Conservation (phyloP, 2,329 filamentous ascomycete genomes). For the Fusarium udum region DNA sequence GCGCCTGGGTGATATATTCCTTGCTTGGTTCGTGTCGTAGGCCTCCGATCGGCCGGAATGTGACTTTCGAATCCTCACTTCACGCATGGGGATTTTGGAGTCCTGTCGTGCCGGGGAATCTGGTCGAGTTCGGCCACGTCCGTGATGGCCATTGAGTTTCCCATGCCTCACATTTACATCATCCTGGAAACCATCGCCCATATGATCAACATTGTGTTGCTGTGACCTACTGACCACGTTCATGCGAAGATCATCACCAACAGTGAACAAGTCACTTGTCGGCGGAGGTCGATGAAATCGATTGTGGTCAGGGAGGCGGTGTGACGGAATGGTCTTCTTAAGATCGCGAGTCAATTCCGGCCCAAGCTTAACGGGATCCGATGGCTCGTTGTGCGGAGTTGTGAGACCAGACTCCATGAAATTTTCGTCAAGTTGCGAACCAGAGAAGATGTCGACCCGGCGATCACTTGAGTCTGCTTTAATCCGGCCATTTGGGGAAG, state of each 20-base stretch:
- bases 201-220: slow-evolving; percentile 40
- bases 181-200: slow-evolving; percentile 49
- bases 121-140: slow-evolving; percentile 30
- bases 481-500: slow-evolving; percentile 34
- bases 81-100: slow-evolving; percentile 53
- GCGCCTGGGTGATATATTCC: slow-evolving; percentile 42
- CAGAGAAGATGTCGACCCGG: slow-evolving; percentile 47
- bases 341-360: slow-evolving; percentile 41
- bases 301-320: slow-evolving; percentile 16
- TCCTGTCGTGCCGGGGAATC: slow-evolving; percentile 41
- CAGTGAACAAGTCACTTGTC: slow-evolving; percentile 33
- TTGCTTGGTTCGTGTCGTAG: slow-evolving; percentile 30
- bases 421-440: slow-evolving; percentile 52
- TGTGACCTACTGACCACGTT: slow-evolving; percentile 45
- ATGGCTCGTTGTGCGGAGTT: slow-evolving; percentile 49
- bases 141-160: slow-evolving; percentile 28
- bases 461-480: slow-evolving; percentile 25
- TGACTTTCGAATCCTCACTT: slow-evolving; percentile 45
- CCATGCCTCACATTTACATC: slow-evolving; percentile 26
- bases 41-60: slow-evolving; percentile 37
- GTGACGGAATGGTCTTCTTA: slow-evolving; percentile 33
- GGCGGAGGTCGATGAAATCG: slow-evolving; percentile 20
- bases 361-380: slow-evolving; percentile 34
- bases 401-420: slow-evolving; percentile 53
- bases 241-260: slow-evolving; percentile 52